These are phyloP conservation scores for Lichtheimia ornata DNA, from an alignment of 371 early-diverging fungal species.

Conservation along the genomic window DNA sequence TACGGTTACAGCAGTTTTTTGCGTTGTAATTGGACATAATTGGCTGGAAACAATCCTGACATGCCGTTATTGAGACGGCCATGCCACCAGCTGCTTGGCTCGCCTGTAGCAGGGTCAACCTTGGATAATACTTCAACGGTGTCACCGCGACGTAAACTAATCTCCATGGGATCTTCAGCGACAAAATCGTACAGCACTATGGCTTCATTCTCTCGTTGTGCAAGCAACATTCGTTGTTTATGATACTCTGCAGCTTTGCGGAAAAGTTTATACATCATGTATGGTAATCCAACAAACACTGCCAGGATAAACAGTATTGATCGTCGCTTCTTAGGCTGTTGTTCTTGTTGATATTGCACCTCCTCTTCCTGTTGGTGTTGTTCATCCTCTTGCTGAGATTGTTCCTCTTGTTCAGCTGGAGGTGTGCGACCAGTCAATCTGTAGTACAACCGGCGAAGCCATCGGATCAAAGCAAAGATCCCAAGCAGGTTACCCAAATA, in stretches of 20 bases:
- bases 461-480: conserved; percentile 70
- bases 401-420: conserved; percentile 60
- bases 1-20: too few species aligned
- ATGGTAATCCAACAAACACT: conserved; percentile 88
- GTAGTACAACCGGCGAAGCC: conserved; percentile 58
- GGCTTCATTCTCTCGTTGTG: conserved; percentile 70
- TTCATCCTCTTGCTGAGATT: conserved; percentile 61
- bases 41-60: conserved; percentile 90
- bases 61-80: conserved; percentile 81
- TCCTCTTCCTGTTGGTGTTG: conserved; percentile 62
- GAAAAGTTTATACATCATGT: conserved; percentile 83
- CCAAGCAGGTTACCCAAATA: conserved; percentile 84
- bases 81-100: conserved; percentile 89
- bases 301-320: conserved; percentile 81
- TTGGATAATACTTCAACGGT: conserved; percentile 82
- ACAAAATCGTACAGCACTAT: conserved; percentile 86
- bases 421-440: conserved; percentile 13
- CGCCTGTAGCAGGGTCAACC: conserved; percentile 70
- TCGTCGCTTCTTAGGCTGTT: conserved; percentile 32
- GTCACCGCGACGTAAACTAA: conserved; percentile 83
- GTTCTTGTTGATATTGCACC: conserved; percentile 50
- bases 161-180: conserved; percentile 75
- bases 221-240: conserved; percentile 49
- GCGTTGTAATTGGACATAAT: conserved; percentile 62
- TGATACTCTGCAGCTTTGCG: conserved; percentile 33